Evolutionary conservation across 192 early-diverging fungal species (phyloP).

Genomic region (Kappamyces sp.): DNA sequence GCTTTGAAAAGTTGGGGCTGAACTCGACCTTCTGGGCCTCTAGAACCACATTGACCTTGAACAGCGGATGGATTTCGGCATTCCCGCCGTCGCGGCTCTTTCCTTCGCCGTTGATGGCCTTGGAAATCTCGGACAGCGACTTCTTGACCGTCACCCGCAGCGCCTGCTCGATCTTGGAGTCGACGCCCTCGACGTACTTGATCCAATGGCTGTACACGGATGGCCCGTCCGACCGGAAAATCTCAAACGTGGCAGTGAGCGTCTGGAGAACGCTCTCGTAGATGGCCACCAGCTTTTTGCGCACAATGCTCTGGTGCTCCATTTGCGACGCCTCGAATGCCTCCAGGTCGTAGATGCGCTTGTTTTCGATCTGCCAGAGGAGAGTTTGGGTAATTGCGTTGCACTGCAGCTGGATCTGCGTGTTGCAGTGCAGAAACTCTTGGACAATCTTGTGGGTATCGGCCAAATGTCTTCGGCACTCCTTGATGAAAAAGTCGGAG

Average conservation of each 20-base stretch:
- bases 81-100: conserved; percentile 45
- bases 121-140: conserved; percentile 51
- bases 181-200: conserved; percentile 50
- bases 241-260: conserved; percentile 38
- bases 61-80: conserved; percentile 54
- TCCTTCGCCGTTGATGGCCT: conserved; percentile 61
- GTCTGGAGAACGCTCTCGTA: conserved; percentile 45
- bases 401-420: conserved; percentile 40
- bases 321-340: conserved; percentile 52
- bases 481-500: conserved; percentile 61
- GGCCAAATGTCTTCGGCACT: conserved; percentile 51
- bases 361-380: conserved; percentile 55
- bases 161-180: conserved; percentile 50
- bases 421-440: conserved; percentile 47
- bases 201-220: conserved; percentile 53
- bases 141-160: conserved; percentile 44
- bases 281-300: conserved; percentile 32
- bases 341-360: conserved; percentile 52
- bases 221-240: conserved; percentile 52
- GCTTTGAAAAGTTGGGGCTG: conserved; percentile 41
- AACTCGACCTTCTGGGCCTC: conserved; percentile 58
- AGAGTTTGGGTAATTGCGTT: conserved; percentile 46
- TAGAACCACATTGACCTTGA: conserved; percentile 60
- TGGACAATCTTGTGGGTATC: conserved; percentile 56
- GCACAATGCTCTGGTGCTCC: conserved; percentile 28